Base-by-base conservation (phyloP, 2,329 filamentous ascomycete species). In the Colletotrichum theobromicola region DNA sequence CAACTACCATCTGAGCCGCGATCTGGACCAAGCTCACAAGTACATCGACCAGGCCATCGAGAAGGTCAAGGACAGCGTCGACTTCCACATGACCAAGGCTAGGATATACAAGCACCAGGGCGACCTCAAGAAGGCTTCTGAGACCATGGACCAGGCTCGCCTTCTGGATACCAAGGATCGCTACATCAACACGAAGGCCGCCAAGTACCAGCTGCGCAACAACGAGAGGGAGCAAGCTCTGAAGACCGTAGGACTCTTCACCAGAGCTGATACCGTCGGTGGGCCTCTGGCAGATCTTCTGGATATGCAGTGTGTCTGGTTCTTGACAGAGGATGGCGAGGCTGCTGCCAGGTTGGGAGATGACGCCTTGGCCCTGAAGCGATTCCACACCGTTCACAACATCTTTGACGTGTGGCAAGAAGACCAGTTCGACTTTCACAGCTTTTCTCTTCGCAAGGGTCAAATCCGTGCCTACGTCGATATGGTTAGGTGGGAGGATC, bases 261-360 rank as follows among this genome's bases (percentile, higher is more conserved):
- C 97, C 1, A 90, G 96, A 68, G 96, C 96, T 67, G 97, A 99
- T 81, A 94, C 95, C 5, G 90, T 93, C 15, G 95, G 95, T 7
- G 97, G 97, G 2, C 94, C 97, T 6, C 87, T 99, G 53, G 94
- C 94, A 62, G 97, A 99, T 83, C 90, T 99, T 42, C 90, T 97
- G 77, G 97, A 99, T 79, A 99, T 99, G 97, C 97, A 99, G 85
- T 98, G 96, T 82, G 92, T 98, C 79, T 99, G 97, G 97, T 99
- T 93, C 83, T 87, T 99, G 80, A 97, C 95, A 7, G 97, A 99
- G 85, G 97, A 99, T 81, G 97, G 95, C 70, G 94, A 98, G 85
- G 93, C 96, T 4, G 95, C 96, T 83, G 88, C 94, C 72, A 93
- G 97, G 65, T 94, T 95, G 82, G 93, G 93, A 77, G 95, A 98